These are phyloP conservation scores for Saccharomycopsis sp. DNA, from an alignment of 805 yeast genomes.

Conservation along the genomic window DNA sequence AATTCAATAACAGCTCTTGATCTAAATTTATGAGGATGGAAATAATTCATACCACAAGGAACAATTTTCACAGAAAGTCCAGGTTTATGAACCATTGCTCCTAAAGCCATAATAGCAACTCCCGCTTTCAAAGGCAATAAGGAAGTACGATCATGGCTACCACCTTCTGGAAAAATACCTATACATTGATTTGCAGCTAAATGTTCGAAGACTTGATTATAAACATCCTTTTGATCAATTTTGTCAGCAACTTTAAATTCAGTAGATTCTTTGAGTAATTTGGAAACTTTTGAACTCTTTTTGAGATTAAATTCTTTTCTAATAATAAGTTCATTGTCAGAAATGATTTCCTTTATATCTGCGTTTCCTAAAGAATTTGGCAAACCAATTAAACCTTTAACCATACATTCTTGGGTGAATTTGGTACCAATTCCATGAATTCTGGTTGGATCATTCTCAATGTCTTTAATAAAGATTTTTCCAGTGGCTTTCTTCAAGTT, in stretches of 20 bases:
- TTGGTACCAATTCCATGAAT: constrained; percentile 56
- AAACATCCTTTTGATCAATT: constrained; percentile 75
- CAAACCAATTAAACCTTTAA: constrained; percentile 59
- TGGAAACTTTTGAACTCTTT: constrained; percentile 32
- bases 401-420: constrained; percentile 52
- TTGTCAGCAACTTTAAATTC: constrained; percentile 65
- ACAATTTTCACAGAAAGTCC: constrained; percentile 71
- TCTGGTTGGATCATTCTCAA: constrained; percentile 36
- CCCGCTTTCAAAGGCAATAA: constrained; percentile 91
- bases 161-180: constrained; percentile 96
- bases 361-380: constrained; percentile 72
- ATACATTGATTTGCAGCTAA: constrained; percentile 69
- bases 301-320: constrained; percentile 56
- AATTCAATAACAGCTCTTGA: constrained; percentile 92
- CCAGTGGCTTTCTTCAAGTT: constrained; percentile 62
- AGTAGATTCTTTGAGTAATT: constrained; percentile 45
- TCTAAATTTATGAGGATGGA: constrained; percentile 88
- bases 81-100: constrained; percentile 76
- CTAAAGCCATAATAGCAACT: constrained; percentile 94
- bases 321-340: constrained; percentile 61
- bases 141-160: constrained; percentile 91
- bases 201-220: constrained; percentile 73
- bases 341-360: constrained; percentile 52
- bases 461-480: constrained; percentile 42
- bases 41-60: constrained; percentile 94